These are phyloP conservation scores for Penicillium sp. DNA, from an alignment of 2,329 filamentous ascomycete genomes.

Conservation along the genomic window DNA sequence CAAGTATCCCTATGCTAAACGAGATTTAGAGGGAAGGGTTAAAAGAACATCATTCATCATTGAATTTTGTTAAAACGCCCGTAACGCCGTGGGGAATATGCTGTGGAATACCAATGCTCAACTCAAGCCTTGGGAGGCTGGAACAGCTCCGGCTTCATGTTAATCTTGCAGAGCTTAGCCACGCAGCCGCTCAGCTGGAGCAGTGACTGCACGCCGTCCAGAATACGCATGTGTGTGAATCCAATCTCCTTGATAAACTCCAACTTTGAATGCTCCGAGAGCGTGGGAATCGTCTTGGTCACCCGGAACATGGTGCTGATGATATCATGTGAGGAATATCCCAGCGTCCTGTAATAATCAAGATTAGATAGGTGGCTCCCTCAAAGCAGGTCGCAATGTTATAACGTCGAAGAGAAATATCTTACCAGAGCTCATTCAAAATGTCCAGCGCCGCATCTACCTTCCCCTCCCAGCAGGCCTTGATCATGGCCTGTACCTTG, in stretches of 20 bases:
- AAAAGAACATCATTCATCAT: constrained; percentile 19
- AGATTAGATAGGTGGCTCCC: neutral
- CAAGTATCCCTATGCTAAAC: too few relatives aligned
- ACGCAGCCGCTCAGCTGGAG: constrained; percentile 92
- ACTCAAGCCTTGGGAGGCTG: constrained; percentile 43
- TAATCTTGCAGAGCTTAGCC: constrained; percentile 87
- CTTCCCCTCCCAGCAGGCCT: constrained; percentile 90
- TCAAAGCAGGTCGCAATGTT: neutral
- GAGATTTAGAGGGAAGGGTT: neutral
- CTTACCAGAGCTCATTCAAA: constrained; percentile 83
- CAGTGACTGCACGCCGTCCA: constrained; percentile 96
- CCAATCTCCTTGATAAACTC: constrained; percentile 99
- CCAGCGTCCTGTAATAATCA: constrained; percentile 61
- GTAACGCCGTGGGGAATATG: constrained; percentile 31
- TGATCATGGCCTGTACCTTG: constrained; percentile 98
- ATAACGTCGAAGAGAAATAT: neutral
- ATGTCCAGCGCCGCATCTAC: constrained; percentile 84
- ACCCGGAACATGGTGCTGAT: constrained; percentile 99
- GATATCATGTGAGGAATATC: constrained; percentile 98
- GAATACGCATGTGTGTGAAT: constrained; percentile 97
- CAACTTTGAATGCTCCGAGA: constrained; percentile 92
- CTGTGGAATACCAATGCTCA: constrained; percentile 10
- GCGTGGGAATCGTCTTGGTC: constrained; percentile 88
- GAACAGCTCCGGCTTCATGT: constrained; percentile 91
- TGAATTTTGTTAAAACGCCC: constrained; percentile 17